A percentile compares a stretch with the other conserved stretches of the same genome.
These are phyloP conservation scores for Oryza rufipogon DNA, from an alignment of 176 grass and related monocot species.

Conservation along the genomic window DNA sequence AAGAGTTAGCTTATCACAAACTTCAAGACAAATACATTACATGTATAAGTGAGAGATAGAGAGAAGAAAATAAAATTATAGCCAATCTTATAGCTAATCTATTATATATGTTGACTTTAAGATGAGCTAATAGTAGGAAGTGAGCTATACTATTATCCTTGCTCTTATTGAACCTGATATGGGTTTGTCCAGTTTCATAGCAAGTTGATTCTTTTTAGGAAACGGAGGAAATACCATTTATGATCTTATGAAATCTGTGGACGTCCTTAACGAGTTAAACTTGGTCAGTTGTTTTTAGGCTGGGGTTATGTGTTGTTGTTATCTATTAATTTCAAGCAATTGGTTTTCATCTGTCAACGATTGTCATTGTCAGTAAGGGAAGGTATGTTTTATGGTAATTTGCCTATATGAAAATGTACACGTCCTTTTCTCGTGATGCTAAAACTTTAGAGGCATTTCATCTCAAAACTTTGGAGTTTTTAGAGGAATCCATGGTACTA, in stretches of 20 bases:
- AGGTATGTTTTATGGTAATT: neutral
- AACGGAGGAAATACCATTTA: neutral
- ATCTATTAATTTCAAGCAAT: constrained; percentile 13
- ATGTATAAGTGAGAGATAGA: no score
- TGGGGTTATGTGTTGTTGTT: neutral
- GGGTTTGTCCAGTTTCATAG: no score
- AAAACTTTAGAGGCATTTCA: neutral
- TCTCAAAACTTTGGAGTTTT: neutral
- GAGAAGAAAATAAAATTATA: no score
- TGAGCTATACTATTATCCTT: no score
- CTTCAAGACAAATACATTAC: no score
- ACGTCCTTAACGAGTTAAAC: neutral
- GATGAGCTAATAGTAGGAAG: no score
- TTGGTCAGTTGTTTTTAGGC: neutral
- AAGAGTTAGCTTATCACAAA: no score
- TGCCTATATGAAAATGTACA: neutral
- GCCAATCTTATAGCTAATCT: no score
- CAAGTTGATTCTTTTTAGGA: no score
- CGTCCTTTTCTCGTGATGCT: neutral
- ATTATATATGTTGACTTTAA: no score
- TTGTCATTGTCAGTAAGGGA: neutral
- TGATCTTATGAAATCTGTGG: constrained; percentile 20
- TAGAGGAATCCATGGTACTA: neutral
- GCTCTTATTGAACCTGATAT: no score
- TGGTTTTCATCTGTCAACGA: neutral